Conservation (phyloP, 2,329 filamentous ascomycete species). For the Trichoderma sp. region DNA sequence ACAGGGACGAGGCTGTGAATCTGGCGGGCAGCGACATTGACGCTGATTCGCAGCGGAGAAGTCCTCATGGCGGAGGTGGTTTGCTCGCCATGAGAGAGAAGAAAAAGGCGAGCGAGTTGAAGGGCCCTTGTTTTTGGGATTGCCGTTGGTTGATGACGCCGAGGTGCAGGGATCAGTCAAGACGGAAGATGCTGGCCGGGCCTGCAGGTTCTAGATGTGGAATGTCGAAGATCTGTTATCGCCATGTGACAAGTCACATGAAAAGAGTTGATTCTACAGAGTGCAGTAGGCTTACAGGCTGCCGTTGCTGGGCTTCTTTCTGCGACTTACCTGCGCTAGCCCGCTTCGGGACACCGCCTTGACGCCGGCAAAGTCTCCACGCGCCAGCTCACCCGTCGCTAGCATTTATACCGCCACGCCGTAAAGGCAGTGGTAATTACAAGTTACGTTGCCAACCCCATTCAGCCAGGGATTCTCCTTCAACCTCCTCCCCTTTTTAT, state of each 20-base stretch:
- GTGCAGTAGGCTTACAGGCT: too few relatives aligned
- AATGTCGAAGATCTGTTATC: slow-evolving; percentile 20
- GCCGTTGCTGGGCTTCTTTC: background rate
- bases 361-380: slow-evolving; percentile 11
- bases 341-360: slow-evolving; percentile 12
- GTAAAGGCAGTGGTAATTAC: slow-evolving; percentile 18
- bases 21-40: slow-evolving; percentile 31
- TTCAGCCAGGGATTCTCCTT: slow-evolving; percentile 11
- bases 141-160: background rate
- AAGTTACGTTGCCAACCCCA: slow-evolving; percentile 16
- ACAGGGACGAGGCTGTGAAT: slow-evolving; percentile 30
- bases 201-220: background rate
- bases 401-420: slow-evolving; percentile 20
- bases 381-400: slow-evolving; percentile 4
- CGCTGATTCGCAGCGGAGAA: slow-evolving; percentile 33
- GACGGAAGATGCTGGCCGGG: background rate
- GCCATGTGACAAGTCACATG: slow-evolving; percentile 27
- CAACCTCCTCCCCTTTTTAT: slow-evolving; percentile 17
- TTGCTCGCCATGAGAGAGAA: background rate
- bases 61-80: slow-evolving; percentile 30
- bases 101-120: background rate
- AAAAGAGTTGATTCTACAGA: background rate
- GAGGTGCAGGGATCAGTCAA: background rate
- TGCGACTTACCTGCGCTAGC: slow-evolving; percentile 1
- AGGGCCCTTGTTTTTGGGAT: background rate